Evolutionary conservation across 2,329 filamentous ascomycete species (phyloP), one percentile per base, ranked within the genome.

Genomic region (Neoascochyta sp.): DNA sequence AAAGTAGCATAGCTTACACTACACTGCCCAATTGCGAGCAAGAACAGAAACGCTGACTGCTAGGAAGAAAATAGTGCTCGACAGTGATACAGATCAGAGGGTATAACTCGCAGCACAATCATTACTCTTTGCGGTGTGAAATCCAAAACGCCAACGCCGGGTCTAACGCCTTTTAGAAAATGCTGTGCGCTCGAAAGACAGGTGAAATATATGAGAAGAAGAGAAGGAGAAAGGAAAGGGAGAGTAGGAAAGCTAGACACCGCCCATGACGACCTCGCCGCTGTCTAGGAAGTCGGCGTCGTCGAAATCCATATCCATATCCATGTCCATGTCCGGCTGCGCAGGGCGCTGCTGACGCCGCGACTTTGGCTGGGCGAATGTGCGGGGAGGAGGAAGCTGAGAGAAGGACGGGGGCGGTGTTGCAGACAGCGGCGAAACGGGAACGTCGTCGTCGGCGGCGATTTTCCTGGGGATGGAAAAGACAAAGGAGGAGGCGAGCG

Each of bases 231-330:
- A 24, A 14, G 11, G 12, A 24, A 27, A 29, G 9, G 10, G 9
- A 11, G 14, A 17, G 24, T 19, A 22, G 16, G n/a, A 16, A 22
- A 11, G 7, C 52, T 30, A 62, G 7, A 59, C 37, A n/a, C 54
- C 58, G 10, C 54, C 43, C 60, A 62, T 63, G 11, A 47, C 47
- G 6, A 62, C 46, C 29, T 63, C 60, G 5, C 39, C 20, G 7
- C 36, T 45, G 4, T 33, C 23, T 41, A 69, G 34, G 27, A 87
- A 87, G 1, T 75, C 70, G 0, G 82, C 82, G 36, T 87, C 83
- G 34, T 74, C 79, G 55, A 86, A 86, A 54, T 86, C 61, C 39
- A 51, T 43, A 27, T 63, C 57, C 10, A 52, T 46, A 29, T 54
- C 51, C 16, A 29, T 20, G n/a, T 53, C 51, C 9, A 44, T 12